A percentile compares a stretch with the other conserved stretches of the same genome.
Evolutionary conservation across 179 eudicot genomes (phyloP).

Genomic region (Vitellaria paradoxa): DNA sequence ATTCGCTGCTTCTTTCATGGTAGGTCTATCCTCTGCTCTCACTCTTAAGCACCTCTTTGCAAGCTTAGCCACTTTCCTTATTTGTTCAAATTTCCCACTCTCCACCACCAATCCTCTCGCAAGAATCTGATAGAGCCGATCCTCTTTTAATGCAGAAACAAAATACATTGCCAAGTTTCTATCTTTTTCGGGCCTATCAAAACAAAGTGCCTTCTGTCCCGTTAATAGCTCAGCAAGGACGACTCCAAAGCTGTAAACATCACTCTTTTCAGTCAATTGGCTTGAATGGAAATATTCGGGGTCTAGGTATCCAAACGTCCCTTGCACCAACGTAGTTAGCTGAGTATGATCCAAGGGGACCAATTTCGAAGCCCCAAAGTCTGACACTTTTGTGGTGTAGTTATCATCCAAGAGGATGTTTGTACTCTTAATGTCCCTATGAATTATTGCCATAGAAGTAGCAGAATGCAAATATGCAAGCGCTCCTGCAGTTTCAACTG

Average conservation of each 20-base stretch:
- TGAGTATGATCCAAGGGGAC: background rate
- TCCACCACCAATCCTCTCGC: background rate
- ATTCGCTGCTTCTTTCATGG: background rate
- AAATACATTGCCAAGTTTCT: background rate
- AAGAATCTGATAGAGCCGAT: background rate
- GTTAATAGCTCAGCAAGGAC: background rate
- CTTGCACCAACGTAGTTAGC: background rate
- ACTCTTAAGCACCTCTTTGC: background rate
- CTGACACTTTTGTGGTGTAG: background rate
- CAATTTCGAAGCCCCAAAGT: background rate
- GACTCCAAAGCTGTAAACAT: background rate
- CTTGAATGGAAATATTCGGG: slow-evolving; percentile 1
- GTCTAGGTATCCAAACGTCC: background rate
- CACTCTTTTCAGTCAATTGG: background rate
- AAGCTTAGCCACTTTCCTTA: background rate
- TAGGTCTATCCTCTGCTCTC: background rate
- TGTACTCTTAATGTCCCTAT: background rate
- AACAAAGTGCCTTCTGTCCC: background rate
- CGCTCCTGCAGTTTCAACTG: background rate
- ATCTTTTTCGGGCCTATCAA: background rate
- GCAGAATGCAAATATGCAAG: background rate
- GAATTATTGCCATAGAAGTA: background rate
- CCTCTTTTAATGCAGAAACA: background rate
- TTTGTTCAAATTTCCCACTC: background rate
- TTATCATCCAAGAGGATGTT: background rate